Conservation (phyloP, 2,329 filamentous ascomycete species). For the Zasmidium cellare region DNA sequence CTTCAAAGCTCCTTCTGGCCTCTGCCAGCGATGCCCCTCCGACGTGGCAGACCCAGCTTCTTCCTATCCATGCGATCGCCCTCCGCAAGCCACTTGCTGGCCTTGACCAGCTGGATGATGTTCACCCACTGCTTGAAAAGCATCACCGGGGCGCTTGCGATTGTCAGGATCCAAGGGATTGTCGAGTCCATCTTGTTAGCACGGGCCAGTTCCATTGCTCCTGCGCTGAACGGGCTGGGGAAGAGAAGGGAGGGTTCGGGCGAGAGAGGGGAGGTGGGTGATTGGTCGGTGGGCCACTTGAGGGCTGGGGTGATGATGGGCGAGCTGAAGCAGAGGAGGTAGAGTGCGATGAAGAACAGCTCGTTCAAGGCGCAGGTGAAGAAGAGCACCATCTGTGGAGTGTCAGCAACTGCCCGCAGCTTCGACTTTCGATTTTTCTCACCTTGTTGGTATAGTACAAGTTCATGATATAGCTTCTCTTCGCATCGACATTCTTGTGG, state of each 20-base stretch:
- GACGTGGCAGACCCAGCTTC: slow-evolving; percentile 25
- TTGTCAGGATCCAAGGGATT: slow-evolving; percentile 76
- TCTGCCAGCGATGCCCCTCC: slow-evolving; percentile 1
- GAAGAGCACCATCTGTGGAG: slow-evolving; percentile 78
- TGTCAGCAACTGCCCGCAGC: slow-evolving; percentile 11
- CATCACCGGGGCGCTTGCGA: slow-evolving; percentile 84
- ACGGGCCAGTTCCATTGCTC: slow-evolving; percentile 82
- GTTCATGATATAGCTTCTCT: slow-evolving; percentile 84
- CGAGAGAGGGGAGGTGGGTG: slow-evolving; percentile 41
- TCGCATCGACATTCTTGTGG: slow-evolving; percentile 93
- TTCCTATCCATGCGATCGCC: slow-evolving; percentile 60
- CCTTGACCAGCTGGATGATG: slow-evolving; percentile 88
- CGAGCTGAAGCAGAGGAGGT: slow-evolving; percentile 94
- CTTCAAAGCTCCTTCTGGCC: slow-evolving; percentile 14
- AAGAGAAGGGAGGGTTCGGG: slow-evolving; percentile 71
- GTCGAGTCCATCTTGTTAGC: slow-evolving; percentile 75
- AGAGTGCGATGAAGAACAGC: slow-evolving; percentile 96
- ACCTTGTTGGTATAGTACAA: slow-evolving; percentile 98
- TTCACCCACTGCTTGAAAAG: slow-evolving; percentile 90
- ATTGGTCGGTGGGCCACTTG: slow-evolving; percentile 50
- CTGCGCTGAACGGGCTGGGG: slow-evolving; percentile 86
- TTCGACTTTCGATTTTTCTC: slow-evolving; percentile 30
- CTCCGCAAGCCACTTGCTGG: slow-evolving; percentile 87
- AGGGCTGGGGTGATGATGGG: slow-evolving; percentile 85
- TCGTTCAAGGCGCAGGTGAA: slow-evolving; percentile 89